These are phyloP conservation scores for Platismatia glauca DNA, from an alignment of 495 filamentous ascomycete genomes.

Conservation along the genomic window DNA sequence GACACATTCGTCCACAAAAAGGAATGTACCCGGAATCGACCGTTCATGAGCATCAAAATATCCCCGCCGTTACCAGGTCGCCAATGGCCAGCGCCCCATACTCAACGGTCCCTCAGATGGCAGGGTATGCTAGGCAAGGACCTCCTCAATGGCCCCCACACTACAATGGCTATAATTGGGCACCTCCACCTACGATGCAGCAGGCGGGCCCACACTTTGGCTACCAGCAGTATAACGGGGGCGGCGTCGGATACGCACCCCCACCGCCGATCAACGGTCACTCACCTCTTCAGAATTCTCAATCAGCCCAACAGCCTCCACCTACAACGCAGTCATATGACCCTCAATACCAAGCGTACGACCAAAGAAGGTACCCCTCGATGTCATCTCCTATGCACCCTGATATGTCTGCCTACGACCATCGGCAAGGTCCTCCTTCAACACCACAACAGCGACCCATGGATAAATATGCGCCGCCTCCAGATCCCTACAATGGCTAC, in stretches of 20 bases:
- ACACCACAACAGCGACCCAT: constrained; percentile 11
- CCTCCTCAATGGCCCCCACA: constrained; percentile 39
- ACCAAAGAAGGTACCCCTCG: constrained; percentile 15
- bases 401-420: constrained; percentile 9
- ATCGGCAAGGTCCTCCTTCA: constrained; percentile 6
- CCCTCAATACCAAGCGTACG: constrained; percentile 12
- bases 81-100: constrained; percentile 52
- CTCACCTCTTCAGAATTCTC: constrained; percentile 21
- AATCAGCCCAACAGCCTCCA: constrained; percentile 13
- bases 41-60: constrained; percentile 70
- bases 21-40: constrained; percentile 97
- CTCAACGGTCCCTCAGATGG: constrained; percentile 43
- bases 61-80: constrained; percentile 54
- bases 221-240: constrained; percentile 20
- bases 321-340: constrained; percentile 17
- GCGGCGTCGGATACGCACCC: constrained; percentile 7
- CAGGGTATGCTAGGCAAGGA: constrained; percentile 38
- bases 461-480: constrained; percentile 15
- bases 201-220: constrained; percentile 17
- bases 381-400: constrained; percentile 11
- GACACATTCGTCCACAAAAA: constrained; percentile 75
- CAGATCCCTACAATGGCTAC: constrained; percentile 9
- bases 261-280: constrained; percentile 20
- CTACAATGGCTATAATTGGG: constrained; percentile 49
- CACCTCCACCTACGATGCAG: constrained; percentile 24